Evolutionary conservation across 176 grass and related monocot genomes (phyloP).

Genomic region (Aegilops tauschii): DNA sequence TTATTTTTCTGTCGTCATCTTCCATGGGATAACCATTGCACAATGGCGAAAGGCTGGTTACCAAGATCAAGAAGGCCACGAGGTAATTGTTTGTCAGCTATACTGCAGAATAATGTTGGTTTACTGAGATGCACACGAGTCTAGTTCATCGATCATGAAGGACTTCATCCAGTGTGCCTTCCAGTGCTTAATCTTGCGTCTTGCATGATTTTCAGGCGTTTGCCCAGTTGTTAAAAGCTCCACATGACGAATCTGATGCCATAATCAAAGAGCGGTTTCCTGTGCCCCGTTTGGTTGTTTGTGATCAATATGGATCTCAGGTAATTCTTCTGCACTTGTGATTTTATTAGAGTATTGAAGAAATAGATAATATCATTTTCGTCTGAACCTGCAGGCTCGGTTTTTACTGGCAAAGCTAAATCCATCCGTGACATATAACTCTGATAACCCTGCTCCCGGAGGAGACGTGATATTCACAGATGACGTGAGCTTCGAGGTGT

Average conservation of each 20-base stretch:
- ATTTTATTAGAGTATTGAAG: not conserved
- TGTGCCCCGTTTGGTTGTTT: constrained; percentile 83
- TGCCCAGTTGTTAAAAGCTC: constrained; percentile 75
- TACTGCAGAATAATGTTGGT: not conserved
- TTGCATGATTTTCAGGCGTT: constrained; percentile 55
- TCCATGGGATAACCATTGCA: constrained; percentile 71
- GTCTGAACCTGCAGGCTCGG: constrained; percentile 55
- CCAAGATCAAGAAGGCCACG: constrained; percentile 79
- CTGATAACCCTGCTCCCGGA: constrained; percentile 50
- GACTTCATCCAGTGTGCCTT: constrained; percentile 8
- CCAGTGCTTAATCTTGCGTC: not conserved
- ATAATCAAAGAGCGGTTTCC: constrained; percentile 92
- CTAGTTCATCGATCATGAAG: not conserved
- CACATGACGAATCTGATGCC: constrained; percentile 66
- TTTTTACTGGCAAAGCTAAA: constrained; percentile 92
- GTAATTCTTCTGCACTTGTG: constrained; percentile 26
- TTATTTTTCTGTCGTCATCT: constrained; percentile 83
- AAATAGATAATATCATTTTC: not conserved
- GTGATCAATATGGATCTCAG: constrained; percentile 93
- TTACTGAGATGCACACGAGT: constrained; percentile 10
- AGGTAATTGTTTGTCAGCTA: constrained; percentile 44
- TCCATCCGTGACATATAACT: constrained; percentile 84
- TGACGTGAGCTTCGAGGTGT: constrained; percentile 81
- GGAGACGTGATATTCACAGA: constrained; percentile 79
- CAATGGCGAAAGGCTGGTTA: constrained; percentile 88